Evolutionary conservation across 2,329 filamentous ascomycete genomes (phyloP).

Genomic region (Hypoxylon rubiginosum): DNA sequence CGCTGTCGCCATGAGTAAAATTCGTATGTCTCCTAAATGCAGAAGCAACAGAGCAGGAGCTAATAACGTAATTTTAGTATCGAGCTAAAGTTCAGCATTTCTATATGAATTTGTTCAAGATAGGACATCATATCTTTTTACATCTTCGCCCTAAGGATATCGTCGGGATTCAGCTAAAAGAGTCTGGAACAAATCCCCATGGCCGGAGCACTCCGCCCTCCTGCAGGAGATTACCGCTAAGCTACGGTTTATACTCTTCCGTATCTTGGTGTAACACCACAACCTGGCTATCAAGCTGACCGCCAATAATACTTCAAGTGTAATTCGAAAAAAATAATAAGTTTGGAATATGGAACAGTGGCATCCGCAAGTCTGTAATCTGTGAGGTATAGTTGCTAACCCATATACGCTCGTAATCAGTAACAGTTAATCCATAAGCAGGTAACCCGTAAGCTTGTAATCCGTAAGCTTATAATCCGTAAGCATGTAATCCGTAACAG

Average conservation of each 20-base stretch:
- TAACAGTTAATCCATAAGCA: no score
- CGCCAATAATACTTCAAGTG: background rate
- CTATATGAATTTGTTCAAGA: background rate
- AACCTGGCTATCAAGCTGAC: background rate
- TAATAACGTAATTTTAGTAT: background rate
- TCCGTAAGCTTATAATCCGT: background rate
- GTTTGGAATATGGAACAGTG: no score
- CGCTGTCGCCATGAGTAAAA: conserved; percentile 60
- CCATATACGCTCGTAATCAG: no score
- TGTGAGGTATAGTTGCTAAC: no score
- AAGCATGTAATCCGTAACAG: no score
- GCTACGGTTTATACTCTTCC: background rate
- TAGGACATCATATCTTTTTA: conserved; percentile 18
- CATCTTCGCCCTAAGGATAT: conserved; percentile 45
- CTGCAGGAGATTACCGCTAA: conserved; percentile 39
- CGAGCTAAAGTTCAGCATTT: background rate
- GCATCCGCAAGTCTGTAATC: no score
- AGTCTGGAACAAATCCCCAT: conserved; percentile 11
- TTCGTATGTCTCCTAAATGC: background rate
- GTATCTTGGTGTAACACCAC: background rate
- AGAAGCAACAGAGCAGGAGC: background rate
- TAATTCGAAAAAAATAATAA: no score
- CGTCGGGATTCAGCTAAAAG: conserved; percentile 44
- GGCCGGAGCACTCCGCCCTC: conserved; percentile 42
- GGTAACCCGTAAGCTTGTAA: no score